These are phyloP conservation scores for Digitaria exilis DNA, from an alignment of 202 grass and related monocot genomes.

Conservation along the genomic window DNA sequence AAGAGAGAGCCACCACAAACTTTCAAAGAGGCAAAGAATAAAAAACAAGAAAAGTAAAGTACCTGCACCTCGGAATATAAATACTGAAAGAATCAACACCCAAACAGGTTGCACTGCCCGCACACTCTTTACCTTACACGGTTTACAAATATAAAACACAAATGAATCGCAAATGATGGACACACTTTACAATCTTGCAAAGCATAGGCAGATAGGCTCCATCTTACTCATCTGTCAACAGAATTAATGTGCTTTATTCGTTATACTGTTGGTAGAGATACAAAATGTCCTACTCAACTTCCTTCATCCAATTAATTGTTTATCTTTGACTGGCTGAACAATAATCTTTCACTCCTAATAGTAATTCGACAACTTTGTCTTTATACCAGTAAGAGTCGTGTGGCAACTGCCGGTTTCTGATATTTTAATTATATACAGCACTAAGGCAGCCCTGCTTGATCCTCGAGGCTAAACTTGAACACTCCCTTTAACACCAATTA, in stretches of 20 bases:
- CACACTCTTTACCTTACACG: neutral
- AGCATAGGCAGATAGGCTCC: neutral
- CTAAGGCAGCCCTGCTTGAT: too few relatives aligned
- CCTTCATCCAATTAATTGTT: neutral
- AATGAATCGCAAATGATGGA: neutral
- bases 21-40: conserved; percentile 9
- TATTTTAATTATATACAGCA: neutral
- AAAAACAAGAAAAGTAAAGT: conserved; percentile 5
- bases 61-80: neutral
- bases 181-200: neutral
- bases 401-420: neutral
- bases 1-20: neutral
- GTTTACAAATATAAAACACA: conserved; percentile 9
- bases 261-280: neutral
- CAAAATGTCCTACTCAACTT: neutral
- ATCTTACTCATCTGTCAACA: too few relatives aligned
- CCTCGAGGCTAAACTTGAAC: too few relatives aligned
- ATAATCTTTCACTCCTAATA: conserved; percentile 1
- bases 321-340: neutral
- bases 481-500: too few relatives aligned
- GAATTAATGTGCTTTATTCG: neutral
- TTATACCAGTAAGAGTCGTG: neutral
- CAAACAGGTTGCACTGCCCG: neutral
- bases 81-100: conserved; percentile 24
- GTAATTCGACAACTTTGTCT: neutral